Evolutionary conservation across 1,284 basidiomycete genomes (phyloP).

Genomic region (Dichomitus squalens): DNA sequence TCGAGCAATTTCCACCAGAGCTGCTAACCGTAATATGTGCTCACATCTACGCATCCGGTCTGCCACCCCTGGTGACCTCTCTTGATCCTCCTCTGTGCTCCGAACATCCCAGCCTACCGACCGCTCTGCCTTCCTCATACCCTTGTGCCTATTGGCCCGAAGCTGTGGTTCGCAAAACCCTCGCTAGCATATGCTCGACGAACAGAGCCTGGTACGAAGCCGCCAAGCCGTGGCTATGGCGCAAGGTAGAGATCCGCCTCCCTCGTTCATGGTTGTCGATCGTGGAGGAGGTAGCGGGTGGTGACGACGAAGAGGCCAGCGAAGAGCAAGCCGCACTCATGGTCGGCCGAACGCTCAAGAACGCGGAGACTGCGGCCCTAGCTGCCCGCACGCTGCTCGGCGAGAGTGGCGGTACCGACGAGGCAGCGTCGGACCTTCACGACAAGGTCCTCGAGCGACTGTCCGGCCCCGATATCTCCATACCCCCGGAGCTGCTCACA

Average conservation of each 20-base stretch:
- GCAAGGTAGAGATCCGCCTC: slow-evolving; percentile 75
- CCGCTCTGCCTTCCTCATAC: slow-evolving; percentile 66
- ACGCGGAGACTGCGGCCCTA: slow-evolving; percentile 60
- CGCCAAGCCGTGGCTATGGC: slow-evolving; percentile 82
- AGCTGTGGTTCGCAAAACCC: slow-evolving; percentile 57
- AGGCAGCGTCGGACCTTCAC: slow-evolving; percentile 54
- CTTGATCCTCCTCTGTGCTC: slow-evolving; percentile 67
- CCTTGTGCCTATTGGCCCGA: slow-evolving; percentile 73
- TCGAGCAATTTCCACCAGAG: slow-evolving; percentile 54
- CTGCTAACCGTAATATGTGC: slow-evolving; percentile 69
- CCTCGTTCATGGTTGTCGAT: slow-evolving; percentile 80
- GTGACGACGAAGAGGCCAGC: slow-evolving; percentile 51
- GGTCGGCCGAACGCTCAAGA: slow-evolving; percentile 64
- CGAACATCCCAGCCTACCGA: slow-evolving; percentile 51
- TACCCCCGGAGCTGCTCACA: slow-evolving; percentile 73
- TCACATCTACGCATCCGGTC: slow-evolving; percentile 62
- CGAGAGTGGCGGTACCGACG: slow-evolving; percentile 35
- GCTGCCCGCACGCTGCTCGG: slow-evolving; percentile 36
- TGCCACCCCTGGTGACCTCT: slow-evolving; percentile 55
- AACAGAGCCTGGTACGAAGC: slow-evolving; percentile 76
- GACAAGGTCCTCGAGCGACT: slow-evolving; percentile 63
- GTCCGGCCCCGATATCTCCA: slow-evolving; percentile 61
- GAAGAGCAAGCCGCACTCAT: slow-evolving; percentile 59
- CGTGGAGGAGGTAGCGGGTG: slow-evolving; percentile 72
- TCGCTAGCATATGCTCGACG: slow-evolving; percentile 70